A percentile compares a stretch with the other conserved stretches of the same genome.
Conservation (phyloP, 768 basidiomycete genomes). For the Piloderma croceum region DNA sequence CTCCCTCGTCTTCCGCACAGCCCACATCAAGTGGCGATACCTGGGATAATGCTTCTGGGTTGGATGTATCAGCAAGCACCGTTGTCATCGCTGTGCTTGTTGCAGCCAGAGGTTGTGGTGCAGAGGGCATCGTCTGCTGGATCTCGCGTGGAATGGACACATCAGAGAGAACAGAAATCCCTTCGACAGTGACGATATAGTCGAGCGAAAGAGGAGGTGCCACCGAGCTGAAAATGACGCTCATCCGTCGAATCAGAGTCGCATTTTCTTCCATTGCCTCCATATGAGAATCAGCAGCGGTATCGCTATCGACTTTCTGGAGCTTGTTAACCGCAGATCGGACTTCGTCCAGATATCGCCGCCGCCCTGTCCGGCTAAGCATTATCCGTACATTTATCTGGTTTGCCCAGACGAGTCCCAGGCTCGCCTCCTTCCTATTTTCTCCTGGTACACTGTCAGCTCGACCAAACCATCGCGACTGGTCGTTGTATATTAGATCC, state of each 20-base stretch:
- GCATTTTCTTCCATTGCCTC: constrained; percentile 32
- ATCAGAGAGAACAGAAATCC: constrained; percentile 30
- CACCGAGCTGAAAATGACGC: constrained; percentile 73
- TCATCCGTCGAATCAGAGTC: constrained; percentile 62
- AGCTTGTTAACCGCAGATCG: constrained; percentile 23
- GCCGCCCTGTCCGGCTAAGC: constrained; percentile 69
- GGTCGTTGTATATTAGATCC: constrained; percentile 60
- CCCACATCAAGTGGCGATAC: constrained; percentile 34
- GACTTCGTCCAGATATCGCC: constrained; percentile 45
- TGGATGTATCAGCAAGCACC: not conserved
- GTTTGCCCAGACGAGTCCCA: constrained; percentile 93
- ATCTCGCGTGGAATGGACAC: constrained; percentile 3
- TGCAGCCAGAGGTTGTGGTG: constrained; percentile 4
- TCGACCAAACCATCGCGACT: constrained; percentile 72
- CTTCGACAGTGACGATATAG: constrained; percentile 63
- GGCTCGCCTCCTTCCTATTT: constrained; percentile 66
- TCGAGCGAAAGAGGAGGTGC: constrained; percentile 56
- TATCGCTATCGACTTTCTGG: constrained; percentile 9
- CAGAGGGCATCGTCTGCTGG: constrained; percentile 1
- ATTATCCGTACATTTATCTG: constrained; percentile 83
- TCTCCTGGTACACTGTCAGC: constrained; percentile 54
- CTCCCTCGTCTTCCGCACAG: constrained; percentile 25
- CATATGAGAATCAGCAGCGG: not conserved
- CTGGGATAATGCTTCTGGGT: constrained; percentile 2
- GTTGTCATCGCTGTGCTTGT: constrained; percentile 3